Conservation (phyloP, 2,329 filamentous ascomycete genomes). For the Cadophora luteo-olivacea region DNA sequence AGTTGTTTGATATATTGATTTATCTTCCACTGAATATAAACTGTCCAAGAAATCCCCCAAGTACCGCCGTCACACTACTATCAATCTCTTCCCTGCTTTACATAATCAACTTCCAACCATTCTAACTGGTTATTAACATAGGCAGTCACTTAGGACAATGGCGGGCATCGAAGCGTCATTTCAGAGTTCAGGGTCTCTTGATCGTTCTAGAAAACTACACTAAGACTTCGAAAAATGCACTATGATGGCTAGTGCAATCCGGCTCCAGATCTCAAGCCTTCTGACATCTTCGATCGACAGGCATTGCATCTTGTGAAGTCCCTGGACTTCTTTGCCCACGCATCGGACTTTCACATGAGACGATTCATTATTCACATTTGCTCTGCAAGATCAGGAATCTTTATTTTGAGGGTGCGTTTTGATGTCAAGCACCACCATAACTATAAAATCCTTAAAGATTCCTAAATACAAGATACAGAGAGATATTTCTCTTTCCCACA, state of each 20-base stretch:
- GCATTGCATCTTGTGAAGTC: neutral
- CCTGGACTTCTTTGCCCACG: neutral
- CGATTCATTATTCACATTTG: neutral
- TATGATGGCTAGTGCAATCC: conserved; percentile 18
- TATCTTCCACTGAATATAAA: too few species aligned
- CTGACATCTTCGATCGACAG: neutral
- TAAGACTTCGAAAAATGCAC: conserved; percentile 16
- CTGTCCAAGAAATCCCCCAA: neutral
- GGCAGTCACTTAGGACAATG: neutral
- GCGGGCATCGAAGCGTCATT: conserved; percentile 19
- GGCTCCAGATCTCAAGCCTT: conserved; percentile 14
- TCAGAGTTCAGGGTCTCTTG: conserved; percentile 20
- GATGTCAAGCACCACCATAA: neutral
- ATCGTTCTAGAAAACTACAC: neutral
- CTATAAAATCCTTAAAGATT: neutral
- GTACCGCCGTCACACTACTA: neutral
- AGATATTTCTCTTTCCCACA: neutral
- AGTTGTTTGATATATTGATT: too few species aligned
- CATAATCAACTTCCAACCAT: conserved; percentile 19
- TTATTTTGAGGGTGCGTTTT: too few species aligned
- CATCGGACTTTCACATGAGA: neutral
- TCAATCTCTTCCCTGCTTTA: conserved; percentile 9
- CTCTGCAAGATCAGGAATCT: too few species aligned
- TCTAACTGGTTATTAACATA: neutral
- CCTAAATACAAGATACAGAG: neutral